Evolutionary conservation across 768 basidiomycete genomes (phyloP).

Genomic region (Boletus subcaerulescens): DNA sequence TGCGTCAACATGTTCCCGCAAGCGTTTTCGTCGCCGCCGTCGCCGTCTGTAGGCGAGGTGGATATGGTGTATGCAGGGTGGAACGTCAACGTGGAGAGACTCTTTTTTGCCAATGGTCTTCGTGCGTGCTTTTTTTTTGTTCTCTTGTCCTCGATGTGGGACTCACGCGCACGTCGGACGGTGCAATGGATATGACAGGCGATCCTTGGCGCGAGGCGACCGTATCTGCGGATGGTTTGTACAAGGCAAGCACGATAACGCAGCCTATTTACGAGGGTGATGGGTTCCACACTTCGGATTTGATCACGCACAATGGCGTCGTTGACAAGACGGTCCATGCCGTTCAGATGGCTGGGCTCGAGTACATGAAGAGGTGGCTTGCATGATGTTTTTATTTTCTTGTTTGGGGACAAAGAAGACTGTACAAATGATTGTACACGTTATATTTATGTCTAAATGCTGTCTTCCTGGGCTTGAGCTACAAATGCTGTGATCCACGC

Average conservation of each 20-base stretch:
- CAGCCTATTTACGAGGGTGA: slow-evolving; percentile 59
- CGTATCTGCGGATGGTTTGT: slow-evolving; percentile 52
- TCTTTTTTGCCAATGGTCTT: slow-evolving; percentile 70
- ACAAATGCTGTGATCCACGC: no score
- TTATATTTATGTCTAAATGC: no score
- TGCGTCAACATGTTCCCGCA: slow-evolving; percentile 66
- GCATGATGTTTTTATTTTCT: no score
- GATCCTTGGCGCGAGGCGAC: slow-evolving; percentile 75
- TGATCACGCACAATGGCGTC: slow-evolving; percentile 38
- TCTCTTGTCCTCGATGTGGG: no score
- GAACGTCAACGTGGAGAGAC: slow-evolving; percentile 51
- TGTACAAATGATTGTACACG: no score
- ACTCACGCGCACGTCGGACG: no score
- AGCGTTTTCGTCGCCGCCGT: slow-evolving; percentile 48
- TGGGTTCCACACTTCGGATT: slow-evolving; percentile 69
- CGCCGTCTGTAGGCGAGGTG: slow-evolving; percentile 41
- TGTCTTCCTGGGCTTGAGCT: no score
- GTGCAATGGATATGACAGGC: slow-evolving; percentile 35
- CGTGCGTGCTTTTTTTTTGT: slow-evolving; percentile 39
- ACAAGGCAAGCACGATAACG: slow-evolving; percentile 43
- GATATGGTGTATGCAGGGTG: slow-evolving; percentile 59
- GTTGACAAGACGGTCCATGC: slow-evolving; percentile 50
- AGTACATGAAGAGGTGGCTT: slow-evolving; percentile 53
- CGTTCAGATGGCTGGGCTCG: slow-evolving; percentile 53
- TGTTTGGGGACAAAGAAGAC: no score